These are phyloP conservation scores for Talaromyces thailandensis DNA, from an alignment of 495 filamentous ascomycete species.

Conservation along the genomic window DNA sequence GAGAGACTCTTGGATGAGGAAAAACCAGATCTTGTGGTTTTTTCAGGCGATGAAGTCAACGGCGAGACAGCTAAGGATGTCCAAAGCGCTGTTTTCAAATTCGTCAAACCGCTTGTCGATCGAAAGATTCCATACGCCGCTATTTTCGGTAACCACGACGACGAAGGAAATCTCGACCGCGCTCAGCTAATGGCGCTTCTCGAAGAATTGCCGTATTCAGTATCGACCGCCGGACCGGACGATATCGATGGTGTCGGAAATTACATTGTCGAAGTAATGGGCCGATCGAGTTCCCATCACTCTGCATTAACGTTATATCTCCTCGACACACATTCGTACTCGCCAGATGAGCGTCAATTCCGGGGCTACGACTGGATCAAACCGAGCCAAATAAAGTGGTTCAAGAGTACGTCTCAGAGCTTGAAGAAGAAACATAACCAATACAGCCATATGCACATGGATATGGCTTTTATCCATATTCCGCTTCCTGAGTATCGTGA, in stretches of 20 bases:
- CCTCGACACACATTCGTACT: conserved; percentile 88
- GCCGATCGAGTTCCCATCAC: conserved; percentile 66
- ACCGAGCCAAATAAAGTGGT: conserved; percentile 88
- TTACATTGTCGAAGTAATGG: conserved; percentile 86
- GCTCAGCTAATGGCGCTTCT: conserved; percentile 73
- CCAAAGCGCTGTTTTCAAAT: conserved; percentile 92
- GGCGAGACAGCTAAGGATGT: conserved; percentile 86
- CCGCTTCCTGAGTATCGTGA: conserved; percentile 79
- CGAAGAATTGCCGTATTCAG: conserved; percentile 78
- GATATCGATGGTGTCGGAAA: conserved; percentile 88
- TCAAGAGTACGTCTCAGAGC: conserved; percentile 61
- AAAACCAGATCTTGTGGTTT: conserved; percentile 81
- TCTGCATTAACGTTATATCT: conserved; percentile 89
- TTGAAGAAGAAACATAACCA: conserved; percentile 64
- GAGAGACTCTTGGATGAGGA: conserved; percentile 75
- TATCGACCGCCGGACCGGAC: conserved; percentile 71
- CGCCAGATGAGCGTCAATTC: conserved; percentile 78
- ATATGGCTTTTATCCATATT: conserved; percentile 96
- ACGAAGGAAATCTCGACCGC: conserved; percentile 76
- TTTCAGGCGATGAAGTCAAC: conserved; percentile 92
- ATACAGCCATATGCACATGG: conserved; percentile 87
- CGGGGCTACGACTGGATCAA: conserved; percentile 95
- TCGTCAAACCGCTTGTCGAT: conserved; percentile 74
- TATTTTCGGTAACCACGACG: conserved; percentile 97
- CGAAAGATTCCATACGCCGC: conserved; percentile 85